These are phyloP conservation scores for Suillus clintonianus DNA, from an alignment of 768 basidiomycete genomes.

Conservation along the genomic window DNA sequence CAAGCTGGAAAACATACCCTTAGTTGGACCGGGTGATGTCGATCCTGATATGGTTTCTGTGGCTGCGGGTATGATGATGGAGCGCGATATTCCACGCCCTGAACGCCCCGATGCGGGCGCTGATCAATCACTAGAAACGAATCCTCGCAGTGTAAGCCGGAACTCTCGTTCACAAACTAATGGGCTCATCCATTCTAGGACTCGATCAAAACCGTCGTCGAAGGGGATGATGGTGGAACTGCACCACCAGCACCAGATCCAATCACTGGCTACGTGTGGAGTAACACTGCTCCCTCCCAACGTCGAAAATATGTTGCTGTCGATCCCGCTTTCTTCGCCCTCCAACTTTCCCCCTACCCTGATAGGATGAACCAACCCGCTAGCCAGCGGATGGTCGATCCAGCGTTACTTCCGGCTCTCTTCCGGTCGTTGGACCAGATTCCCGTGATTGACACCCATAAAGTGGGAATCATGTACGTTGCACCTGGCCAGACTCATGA, in stretches of 20 bases:
- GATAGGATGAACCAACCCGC: slow-evolving; percentile 40
- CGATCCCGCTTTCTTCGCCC: slow-evolving; percentile 81
- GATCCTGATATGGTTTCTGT: slow-evolving; percentile 75
- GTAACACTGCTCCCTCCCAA: slow-evolving; percentile 82
- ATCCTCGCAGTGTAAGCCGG: neutral
- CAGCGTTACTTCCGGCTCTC: slow-evolving; percentile 55
- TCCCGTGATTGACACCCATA: slow-evolving; percentile 96
- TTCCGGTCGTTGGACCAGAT: slow-evolving; percentile 75
- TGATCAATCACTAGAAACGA: neutral
- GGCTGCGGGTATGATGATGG: slow-evolving; percentile 73
- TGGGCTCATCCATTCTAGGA: neutral
- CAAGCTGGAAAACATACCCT: slow-evolving; percentile 84
- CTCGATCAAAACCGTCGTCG: slow-evolving; percentile 5
- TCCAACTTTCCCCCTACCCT: slow-evolving; percentile 83
- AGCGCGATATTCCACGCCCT: slow-evolving; percentile 47
- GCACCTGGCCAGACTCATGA: slow-evolving; percentile 88
- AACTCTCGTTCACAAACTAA: neutral
- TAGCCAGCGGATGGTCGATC: slow-evolving; percentile 50
- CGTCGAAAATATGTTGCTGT: slow-evolving; percentile 82
- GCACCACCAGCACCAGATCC: slow-evolving; percentile 58
- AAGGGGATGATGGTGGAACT: slow-evolving; percentile 3
- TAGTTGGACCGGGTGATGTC: slow-evolving; percentile 82
- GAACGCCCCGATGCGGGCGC: slow-evolving; percentile 23
- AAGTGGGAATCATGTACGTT: slow-evolving; percentile 95
- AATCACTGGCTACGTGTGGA: slow-evolving; percentile 88